A percentile compares a stretch with the other conserved stretches of the same genome.
Conservation (phyloP, 23 red algal genomes). For the Gracilaria gracilis region DNA sequence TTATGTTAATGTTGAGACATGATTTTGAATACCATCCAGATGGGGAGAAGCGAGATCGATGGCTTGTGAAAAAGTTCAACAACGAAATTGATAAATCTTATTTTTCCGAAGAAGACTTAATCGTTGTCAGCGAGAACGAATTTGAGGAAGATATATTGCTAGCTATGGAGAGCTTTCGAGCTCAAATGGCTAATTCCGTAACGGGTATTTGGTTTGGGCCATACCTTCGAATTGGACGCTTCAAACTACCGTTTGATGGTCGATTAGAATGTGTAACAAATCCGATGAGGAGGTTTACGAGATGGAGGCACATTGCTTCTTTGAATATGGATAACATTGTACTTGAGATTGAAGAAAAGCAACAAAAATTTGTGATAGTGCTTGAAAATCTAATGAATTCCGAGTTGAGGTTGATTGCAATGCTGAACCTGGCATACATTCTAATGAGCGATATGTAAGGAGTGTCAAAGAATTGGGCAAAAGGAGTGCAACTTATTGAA, state of each 20-base stretch:
- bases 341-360: neutral
- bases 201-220: neutral
- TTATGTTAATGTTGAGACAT: too few relatives aligned
- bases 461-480: neutral
- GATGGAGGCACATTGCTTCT: neutral
- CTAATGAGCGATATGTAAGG: neutral
- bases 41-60: too few relatives aligned
- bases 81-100: too few relatives aligned
- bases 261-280: neutral
- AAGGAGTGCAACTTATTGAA: neutral
- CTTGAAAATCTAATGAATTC: neutral
- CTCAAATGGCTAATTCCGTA: neutral
- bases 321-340: neutral
- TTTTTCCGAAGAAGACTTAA: too few relatives aligned
- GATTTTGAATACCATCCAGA: too few relatives aligned
- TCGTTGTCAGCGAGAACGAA: too few relatives aligned
- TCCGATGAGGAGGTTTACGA: neutral
- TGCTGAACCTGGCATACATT: neutral
- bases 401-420: neutral
- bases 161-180: neutral
- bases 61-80: too few relatives aligned
- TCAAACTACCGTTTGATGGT: neutral
- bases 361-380: neutral
- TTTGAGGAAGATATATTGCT: too few relatives aligned
- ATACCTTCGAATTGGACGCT: neutral